Conservation (phyloP, 441 rosid genomes). For the Raphanus hybrid region DNA sequence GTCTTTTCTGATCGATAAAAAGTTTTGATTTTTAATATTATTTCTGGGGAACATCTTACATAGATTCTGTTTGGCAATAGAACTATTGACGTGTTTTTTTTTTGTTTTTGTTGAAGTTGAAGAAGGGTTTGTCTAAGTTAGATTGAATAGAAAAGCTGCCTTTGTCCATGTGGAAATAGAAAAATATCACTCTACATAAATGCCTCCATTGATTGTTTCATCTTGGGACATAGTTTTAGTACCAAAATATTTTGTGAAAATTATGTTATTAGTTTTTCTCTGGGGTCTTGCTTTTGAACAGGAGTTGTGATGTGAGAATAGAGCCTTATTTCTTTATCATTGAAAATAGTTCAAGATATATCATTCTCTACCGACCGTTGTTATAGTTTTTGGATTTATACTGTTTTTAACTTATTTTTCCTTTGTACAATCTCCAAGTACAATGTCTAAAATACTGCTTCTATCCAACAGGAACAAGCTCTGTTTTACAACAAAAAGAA, state of each 20-base stretch:
- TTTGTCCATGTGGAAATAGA: neutral
- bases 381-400: neutral
- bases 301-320: slow-evolving; percentile 1
- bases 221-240: neutral
- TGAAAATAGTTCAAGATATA: slow-evolving; percentile 13
- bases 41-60: neutral
- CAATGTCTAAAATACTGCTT: slow-evolving; percentile 11
- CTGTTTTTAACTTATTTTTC: neutral
- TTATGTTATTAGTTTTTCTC: slow-evolving; percentile 6
- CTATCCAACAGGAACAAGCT: slow-evolving; percentile 23
- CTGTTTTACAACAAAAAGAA: slow-evolving; percentile 1
- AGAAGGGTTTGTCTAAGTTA: neutral
- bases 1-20: neutral
- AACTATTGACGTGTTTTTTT: neutral
- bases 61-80: slow-evolving; percentile 1
- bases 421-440: neutral
- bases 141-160: neutral
- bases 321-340: neutral
- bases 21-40: slow-evolving; percentile 19
- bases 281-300: neutral
- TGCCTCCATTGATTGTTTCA: neutral
- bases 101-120: neutral
- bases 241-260: neutral
- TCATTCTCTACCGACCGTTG: neutral
- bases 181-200: neutral